Evolutionary conservation across 768 basidiomycete species (phyloP), one percentile per base, ranked within the genome.

Genomic region (Russula dissimulans): DNA sequence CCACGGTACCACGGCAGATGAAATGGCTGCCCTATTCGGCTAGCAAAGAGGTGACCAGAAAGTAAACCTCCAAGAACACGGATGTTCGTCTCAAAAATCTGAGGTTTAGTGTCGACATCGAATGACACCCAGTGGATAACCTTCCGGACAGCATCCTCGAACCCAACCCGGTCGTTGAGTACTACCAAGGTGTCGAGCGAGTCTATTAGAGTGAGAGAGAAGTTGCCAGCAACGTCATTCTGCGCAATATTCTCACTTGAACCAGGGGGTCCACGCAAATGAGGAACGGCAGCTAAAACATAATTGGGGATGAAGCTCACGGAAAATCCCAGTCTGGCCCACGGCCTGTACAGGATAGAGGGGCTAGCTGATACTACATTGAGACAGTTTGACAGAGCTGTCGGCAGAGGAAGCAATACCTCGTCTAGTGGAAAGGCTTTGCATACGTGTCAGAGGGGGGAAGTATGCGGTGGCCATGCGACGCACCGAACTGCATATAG

Each of bases 71-170:
- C 97, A 9, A 99, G 76, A 6, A 94, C 91, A 31, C 95, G 84
- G 57, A 98, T 98, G 1, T 91, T 97, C 10, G 90, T 91, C 75
- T 99, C 95, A 68, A 99, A 99, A 4, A 98, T 88, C 78, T 99
- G 95, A n/a, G 97, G 93, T 71, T 85, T 91, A 44, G 91, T 92
- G 72, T 97, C 86, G 59, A 93, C 87, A 69, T 97, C 90, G 71
- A 97, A 97, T 0, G 86, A 86, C 42, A 97, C 89, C 79, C 82
- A 84, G 55, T 83, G 73, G 53, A 95, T 87, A 56, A 93, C 82
- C 63, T 89, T 83, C 60, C 81, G 82, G 54, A 98, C 86, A 3
- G 91, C 94, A n/a, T 76, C 76, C 67, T 91, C 87, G 68, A 97
- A 97, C 6, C 86, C 89, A 53, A 75, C 68, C 26, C 80, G 81